Conservation (phyloP, 2,329 filamentous ascomycete species). For the Fusarium sp. region DNA sequence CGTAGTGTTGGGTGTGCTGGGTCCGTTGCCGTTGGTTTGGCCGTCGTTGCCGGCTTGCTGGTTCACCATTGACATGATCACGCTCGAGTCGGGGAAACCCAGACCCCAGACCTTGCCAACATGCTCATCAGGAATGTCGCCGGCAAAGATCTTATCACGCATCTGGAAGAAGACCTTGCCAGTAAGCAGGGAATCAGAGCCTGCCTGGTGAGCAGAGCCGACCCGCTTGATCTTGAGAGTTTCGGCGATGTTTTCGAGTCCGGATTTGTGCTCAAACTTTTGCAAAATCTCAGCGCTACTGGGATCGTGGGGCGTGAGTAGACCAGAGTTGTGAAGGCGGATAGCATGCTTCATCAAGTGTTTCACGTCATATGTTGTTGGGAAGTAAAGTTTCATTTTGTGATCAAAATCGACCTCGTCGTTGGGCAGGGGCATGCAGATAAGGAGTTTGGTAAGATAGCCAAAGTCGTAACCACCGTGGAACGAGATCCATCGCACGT, state of each 20-base stretch:
- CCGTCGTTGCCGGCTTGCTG: slow-evolving; percentile 48
- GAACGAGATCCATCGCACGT: slow-evolving; percentile 96
- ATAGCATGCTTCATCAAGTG: slow-evolving; percentile 93
- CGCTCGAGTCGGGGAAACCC: slow-evolving; percentile 72
- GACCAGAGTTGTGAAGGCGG: slow-evolving; percentile 70
- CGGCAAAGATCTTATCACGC: slow-evolving; percentile 86
- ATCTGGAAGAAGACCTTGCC: slow-evolving; percentile 96
- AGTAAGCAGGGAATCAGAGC: slow-evolving; percentile 91
- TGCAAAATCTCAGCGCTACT: slow-evolving; percentile 77
- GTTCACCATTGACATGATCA: slow-evolving; percentile 50
- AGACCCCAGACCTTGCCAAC: slow-evolving; percentile 93
- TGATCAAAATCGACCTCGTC: slow-evolving; percentile 91
- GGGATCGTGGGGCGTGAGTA: slow-evolving; percentile 69
- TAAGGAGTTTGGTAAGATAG: slow-evolving; percentile 93
- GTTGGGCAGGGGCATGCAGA: slow-evolving; percentile 82
- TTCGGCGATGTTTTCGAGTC: slow-evolving; percentile 92
- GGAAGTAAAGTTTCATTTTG: slow-evolving; percentile 92
- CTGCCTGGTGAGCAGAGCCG: slow-evolving; percentile 89
- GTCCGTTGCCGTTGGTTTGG: slow-evolving; percentile 54
- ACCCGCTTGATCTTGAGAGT: slow-evolving; percentile 90
- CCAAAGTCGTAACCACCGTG: slow-evolving; percentile 99
- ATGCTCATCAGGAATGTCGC: slow-evolving; percentile 81
- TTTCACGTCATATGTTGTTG: slow-evolving; percentile 94
- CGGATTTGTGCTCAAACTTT: slow-evolving; percentile 89
- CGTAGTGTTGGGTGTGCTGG: slow-evolving; percentile 75